These are phyloP conservation scores for Penicillium sp. DNA, from an alignment of 2,329 filamentous ascomycete species.

Conservation along the genomic window DNA sequence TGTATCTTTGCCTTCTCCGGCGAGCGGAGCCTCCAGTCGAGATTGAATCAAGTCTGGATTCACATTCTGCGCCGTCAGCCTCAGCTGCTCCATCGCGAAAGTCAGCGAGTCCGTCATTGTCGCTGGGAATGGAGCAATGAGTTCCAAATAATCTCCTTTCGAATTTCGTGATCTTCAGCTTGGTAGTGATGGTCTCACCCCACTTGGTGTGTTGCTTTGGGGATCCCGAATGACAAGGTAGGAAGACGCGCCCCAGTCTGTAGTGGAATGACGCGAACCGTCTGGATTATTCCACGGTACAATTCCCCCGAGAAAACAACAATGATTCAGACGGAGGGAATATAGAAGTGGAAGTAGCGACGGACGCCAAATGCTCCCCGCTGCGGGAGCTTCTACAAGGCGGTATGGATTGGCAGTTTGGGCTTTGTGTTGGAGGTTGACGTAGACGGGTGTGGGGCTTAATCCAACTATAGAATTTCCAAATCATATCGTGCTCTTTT, in stretches of 20 bases:
- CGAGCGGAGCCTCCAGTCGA: constrained; percentile 29
- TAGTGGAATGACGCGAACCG: not conserved
- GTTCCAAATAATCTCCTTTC: not conserved
- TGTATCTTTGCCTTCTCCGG: constrained; percentile 32
- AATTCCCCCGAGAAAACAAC: no score
- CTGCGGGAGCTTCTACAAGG: constrained; percentile 11
- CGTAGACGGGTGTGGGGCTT: constrained; percentile 32
- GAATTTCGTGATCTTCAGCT: constrained; percentile 8
- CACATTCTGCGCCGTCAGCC: constrained; percentile 27
- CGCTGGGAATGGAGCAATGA: not conserved
- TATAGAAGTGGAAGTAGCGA: not conserved
- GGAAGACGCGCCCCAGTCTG: not conserved
- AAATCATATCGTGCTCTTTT: no score
- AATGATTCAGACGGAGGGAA: not conserved
- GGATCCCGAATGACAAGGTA: not conserved
- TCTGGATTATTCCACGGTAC: no score
- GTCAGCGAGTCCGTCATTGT: constrained; percentile 32
- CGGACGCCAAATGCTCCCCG: not conserved
- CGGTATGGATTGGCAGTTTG: constrained; percentile 28
- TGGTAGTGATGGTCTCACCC: constrained; percentile 15
- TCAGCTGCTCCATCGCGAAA: constrained; percentile 32
- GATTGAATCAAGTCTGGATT: constrained; percentile 25
- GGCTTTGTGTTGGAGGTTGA: constrained; percentile 17
- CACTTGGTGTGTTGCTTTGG: constrained; percentile 8
- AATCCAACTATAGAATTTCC: not conserved